A percentile compares a stretch with the other conserved stretches of the same genome.
These are phyloP conservation scores for Oenanthe sinensis DNA, from an alignment of 129 eudicot genomes.

Conservation along the genomic window DNA sequence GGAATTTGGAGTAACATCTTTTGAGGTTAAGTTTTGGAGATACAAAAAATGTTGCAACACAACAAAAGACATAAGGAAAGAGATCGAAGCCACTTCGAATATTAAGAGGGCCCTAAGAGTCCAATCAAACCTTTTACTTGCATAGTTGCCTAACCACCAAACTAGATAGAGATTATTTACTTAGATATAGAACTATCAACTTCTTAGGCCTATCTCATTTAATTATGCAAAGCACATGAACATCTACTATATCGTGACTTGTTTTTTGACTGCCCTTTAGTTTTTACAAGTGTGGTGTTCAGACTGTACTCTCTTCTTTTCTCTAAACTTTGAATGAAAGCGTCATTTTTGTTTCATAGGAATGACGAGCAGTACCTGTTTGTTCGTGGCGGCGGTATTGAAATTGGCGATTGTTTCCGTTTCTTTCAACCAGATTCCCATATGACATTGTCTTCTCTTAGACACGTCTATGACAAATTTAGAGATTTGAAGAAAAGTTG, in stretches of 20 bases:
- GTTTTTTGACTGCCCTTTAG: neutral
- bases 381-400: neutral
- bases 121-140: neutral
- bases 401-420: slow-evolving; percentile 1
- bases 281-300: neutral
- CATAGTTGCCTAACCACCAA: neutral
- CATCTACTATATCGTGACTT: neutral
- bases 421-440: neutral
- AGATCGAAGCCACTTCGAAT: neutral
- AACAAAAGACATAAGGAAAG: neutral
- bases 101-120: neutral
- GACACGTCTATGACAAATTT: neutral
- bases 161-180: too few relatives aligned
- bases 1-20: neutral
- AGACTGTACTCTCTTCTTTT: neutral
- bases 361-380: neutral
- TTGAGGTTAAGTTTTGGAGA: neutral
- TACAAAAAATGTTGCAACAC: neutral
- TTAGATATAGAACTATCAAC: neutral
- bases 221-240: neutral
- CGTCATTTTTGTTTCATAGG: neutral
- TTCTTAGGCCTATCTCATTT: neutral
- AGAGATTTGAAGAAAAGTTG: neutral
- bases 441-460: neutral
- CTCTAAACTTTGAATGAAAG: neutral